Evolutionary conservation across 352 stramenopile species (phyloP).

Genomic region (Pythium monospermum): DNA sequence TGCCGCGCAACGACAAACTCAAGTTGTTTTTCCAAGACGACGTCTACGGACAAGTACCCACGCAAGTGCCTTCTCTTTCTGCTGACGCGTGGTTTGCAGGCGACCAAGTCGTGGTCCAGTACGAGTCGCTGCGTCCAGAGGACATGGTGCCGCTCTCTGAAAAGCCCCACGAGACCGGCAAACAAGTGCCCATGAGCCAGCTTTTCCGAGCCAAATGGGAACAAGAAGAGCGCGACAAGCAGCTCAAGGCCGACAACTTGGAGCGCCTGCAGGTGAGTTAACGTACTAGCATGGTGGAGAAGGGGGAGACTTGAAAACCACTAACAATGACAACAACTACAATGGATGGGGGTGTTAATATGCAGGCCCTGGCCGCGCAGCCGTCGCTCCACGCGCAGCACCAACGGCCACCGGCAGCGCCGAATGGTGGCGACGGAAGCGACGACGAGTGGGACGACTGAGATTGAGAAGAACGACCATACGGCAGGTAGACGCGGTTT

Average conservation of each 20-base stretch:
- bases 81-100: constrained; percentile 51
- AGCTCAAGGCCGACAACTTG: constrained; percentile 55
- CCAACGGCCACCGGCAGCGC: constrained; percentile 4
- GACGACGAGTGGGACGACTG: constrained; percentile 84
- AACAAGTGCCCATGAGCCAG: constrained; percentile 41
- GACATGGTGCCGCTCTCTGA: constrained; percentile 65
- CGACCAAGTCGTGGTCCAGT: constrained; percentile 27
- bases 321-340: no score
- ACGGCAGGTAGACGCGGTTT: background rate
- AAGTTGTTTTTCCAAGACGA: constrained; percentile 81
- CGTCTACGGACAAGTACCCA: constrained; percentile 43
- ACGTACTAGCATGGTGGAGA: background rate
- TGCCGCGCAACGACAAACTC: constrained; percentile 62
- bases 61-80: constrained; percentile 26
- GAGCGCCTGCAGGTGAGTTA: constrained; percentile 62
- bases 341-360: background rate
- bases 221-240: constrained; percentile 61
- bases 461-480: background rate
- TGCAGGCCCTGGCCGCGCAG: constrained; percentile 54
- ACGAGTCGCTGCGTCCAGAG: constrained; percentile 51
- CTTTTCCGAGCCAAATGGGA: constrained; percentile 59
- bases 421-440: constrained; percentile 30
- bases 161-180: constrained; percentile 31
- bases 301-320: background rate
- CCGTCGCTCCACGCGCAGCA: constrained; percentile 63